phyloP scores from a whole-genome alignment of 2,329 filamentous ascomycete species.

The Penicillium sp. region DNA sequence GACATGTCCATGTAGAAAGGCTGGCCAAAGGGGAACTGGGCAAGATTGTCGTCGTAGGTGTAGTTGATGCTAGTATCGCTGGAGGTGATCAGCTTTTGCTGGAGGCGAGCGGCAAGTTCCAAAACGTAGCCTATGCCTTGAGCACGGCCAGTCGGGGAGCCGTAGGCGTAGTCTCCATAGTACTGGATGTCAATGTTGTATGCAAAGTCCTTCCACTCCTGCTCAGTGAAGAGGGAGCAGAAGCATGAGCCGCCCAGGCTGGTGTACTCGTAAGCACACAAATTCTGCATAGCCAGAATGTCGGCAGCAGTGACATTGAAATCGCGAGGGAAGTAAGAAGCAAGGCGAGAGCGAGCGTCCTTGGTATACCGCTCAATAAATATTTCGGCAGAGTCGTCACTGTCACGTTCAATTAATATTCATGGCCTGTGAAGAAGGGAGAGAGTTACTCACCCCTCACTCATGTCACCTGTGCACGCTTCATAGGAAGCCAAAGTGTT shows the following conservation, averaged over 20 bases:
- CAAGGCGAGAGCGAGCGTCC: slow-evolving; percentile 48
- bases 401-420: not conserved
- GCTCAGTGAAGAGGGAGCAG: slow-evolving; percentile 55
- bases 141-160: slow-evolving; percentile 53
- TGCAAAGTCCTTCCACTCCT: slow-evolving; percentile 59
- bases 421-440: not conserved
- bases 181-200: slow-evolving; percentile 56
- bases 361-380: slow-evolving; percentile 52
- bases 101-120: slow-evolving; percentile 53
- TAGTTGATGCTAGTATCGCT: slow-evolving; percentile 56
- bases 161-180: slow-evolving; percentile 48
- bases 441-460: not conserved
- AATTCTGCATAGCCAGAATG: slow-evolving; percentile 53
- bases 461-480: slow-evolving; percentile 45
- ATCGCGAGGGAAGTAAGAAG: slow-evolving; percentile 48
- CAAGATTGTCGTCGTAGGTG: slow-evolving; percentile 48
- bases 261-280: slow-evolving; percentile 57
- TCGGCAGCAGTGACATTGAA: slow-evolving; percentile 54
- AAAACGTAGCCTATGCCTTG: slow-evolving; percentile 58
- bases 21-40: slow-evolving; percentile 50
- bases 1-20: slow-evolving; percentile 56
- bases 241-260: slow-evolving; percentile 55
- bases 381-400: slow-evolving; percentile 32
- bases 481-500: slow-evolving; percentile 57
- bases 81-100: slow-evolving; percentile 48